These are phyloP conservation scores for Apiospora phragmitis DNA, from an alignment of 2,329 filamentous ascomycete species.

Conservation along the genomic window DNA sequence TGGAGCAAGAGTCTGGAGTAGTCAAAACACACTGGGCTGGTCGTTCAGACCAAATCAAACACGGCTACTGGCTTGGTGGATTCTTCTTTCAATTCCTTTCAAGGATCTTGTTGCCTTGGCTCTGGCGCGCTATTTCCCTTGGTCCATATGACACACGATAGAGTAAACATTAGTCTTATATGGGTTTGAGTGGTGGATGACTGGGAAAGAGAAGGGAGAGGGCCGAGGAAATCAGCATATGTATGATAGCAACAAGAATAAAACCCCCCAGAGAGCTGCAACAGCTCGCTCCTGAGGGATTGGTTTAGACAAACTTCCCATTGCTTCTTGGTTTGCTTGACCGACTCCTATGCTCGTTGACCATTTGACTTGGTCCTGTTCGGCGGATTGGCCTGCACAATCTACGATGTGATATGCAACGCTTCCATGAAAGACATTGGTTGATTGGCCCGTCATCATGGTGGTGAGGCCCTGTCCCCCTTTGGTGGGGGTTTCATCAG, in stretches of 20 bases:
- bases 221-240: background rate
- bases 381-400: background rate
- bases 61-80: slow-evolving; percentile 2
- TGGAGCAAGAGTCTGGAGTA: slow-evolving; percentile 7
- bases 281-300: background rate
- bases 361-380: background rate
- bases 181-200: background rate
- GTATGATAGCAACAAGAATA: background rate
- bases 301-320: background rate
- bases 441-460: background rate
- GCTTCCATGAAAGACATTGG: background rate
- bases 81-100: background rate
- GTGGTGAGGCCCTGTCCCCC: background rate
- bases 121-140: background rate
- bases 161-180: slow-evolving; percentile 6
- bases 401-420: background rate
- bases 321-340: background rate
- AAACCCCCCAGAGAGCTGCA: background rate
- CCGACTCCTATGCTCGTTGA: background rate
- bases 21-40: background rate
- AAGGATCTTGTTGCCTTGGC: background rate
- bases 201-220: background rate
- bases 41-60: background rate
- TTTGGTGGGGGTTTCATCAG: background rate
- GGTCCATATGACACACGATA: background rate